These are phyloP conservation scores for Hypoxylon sp. DNA, from an alignment of 2,329 filamentous ascomycete genomes.

Conservation along the genomic window DNA sequence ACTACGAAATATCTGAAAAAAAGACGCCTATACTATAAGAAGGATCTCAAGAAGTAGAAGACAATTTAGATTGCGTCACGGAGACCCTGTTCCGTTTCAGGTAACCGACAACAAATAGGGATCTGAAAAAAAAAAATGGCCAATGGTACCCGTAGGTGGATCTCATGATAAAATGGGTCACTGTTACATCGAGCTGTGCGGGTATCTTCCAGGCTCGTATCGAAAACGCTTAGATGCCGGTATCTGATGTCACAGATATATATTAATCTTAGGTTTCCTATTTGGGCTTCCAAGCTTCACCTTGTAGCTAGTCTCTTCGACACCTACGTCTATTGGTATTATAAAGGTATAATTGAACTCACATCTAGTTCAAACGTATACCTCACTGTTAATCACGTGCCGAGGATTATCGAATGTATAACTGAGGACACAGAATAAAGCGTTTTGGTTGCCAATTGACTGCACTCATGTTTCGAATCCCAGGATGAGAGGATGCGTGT, in stretches of 20 bases:
- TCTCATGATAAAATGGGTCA: slow-evolving; percentile 20
- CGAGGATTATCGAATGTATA: no score
- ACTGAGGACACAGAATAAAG: no score
- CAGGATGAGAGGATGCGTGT: no score
- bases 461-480: no score
- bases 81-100: slow-evolving; percentile 11
- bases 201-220: slow-evolving; percentile 11
- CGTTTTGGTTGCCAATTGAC: no score
- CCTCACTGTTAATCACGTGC: not conserved
- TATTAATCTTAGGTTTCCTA: not conserved
- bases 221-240: not conserved
- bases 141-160: slow-evolving; percentile 15
- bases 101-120: not conserved
- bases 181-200: slow-evolving; percentile 19
- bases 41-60: not conserved
- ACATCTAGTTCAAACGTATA: not conserved
- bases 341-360: not conserved
- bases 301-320: not conserved
- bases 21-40: not conserved
- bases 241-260: slow-evolving; percentile 9
- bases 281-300: not conserved
- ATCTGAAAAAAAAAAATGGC: not conserved
- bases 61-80: not conserved
- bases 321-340: not conserved
- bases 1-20: not conserved